Evolutionary conservation across 345 rosid species (phyloP), one percentile per base, ranked within the genome.

Genomic region (Hirschfeldia incana): DNA sequence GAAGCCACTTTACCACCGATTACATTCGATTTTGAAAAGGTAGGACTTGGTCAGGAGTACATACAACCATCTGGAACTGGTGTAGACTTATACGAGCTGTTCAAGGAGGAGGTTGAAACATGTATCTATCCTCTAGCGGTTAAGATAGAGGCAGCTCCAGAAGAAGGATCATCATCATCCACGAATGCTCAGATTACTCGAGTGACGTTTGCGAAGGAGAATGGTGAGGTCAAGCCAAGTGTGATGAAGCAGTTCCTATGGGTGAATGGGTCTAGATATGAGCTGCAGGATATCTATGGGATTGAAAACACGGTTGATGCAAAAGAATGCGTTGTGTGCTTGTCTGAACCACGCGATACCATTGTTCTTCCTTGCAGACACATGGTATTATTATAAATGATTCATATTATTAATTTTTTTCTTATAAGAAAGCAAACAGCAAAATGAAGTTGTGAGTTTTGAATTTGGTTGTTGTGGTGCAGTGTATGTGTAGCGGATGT

Each of bases 401-500:
- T 33, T 33, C 36, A 33, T 33, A 29, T 29, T 4, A 4, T 4
- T 33, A n/a, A n/a, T 4, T 33, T 4, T 33, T 33, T 4, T 33
- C 36, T 33, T 5, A 33, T 21, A 33, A 33, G 36, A 33, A 33
- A 33, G 36, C 36, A 33, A 33, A 21, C 21, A 21, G 21, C 21
- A 21, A 21, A 0, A 21, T 21, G 21, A 33, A 33, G 10, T 29
- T 2, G 17, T 57, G 51, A 12, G 61, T 58, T 11, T 58, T 44
- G 36, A 32, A 28, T 4, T 27, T 36, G 58, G 57, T 49, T 62
- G 51, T 51, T 34, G 15, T 53, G 8, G 8, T 70, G 46, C 89
- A 92, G 98, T 94, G 98, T 74, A 88, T 94, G 98, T 94, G 97
- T 77, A 89, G 92, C 49, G 91, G 89, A 7, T 94, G 98, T 61